Conservation (phyloP, 2,329 filamentous ascomycete genomes). For the Tolypocladium sp. region DNA sequence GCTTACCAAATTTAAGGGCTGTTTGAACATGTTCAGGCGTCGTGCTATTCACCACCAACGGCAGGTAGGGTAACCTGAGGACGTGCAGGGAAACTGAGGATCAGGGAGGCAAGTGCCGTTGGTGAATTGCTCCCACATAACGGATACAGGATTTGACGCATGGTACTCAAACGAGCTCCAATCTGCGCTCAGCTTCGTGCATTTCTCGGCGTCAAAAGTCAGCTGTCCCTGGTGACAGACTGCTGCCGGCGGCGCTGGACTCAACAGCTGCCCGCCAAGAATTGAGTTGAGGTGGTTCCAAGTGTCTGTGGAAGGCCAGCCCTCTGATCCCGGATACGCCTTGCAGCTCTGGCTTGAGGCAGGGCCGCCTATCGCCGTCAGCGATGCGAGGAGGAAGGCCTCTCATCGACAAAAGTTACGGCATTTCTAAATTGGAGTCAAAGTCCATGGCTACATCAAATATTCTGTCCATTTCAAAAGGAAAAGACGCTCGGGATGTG, state of each 20-base stretch:
- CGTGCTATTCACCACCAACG: slow-evolving; percentile 26
- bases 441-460: not conserved
- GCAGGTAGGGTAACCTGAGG: slow-evolving; percentile 25
- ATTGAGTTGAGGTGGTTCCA: slow-evolving; percentile 39
- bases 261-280: slow-evolving; percentile 31
- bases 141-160: slow-evolving; percentile 17
- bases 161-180: slow-evolving; percentile 21
- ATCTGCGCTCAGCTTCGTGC: slow-evolving; percentile 11
- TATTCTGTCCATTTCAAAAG: not conserved
- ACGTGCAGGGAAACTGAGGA: slow-evolving; percentile 21
- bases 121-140: slow-evolving; percentile 31
- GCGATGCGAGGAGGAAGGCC: not conserved
- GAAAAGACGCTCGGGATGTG: not conserved
- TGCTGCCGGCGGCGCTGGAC: slow-evolving; percentile 25
- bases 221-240: slow-evolving; percentile 19
- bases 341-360: slow-evolving; percentile 26
- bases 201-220: slow-evolving; percentile 16
- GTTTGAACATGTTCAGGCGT: slow-evolving; percentile 20
- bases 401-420: not conserved
- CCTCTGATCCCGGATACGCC: slow-evolving; percentile 31
- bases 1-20: slow-evolving; percentile 32
- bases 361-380: not conserved
- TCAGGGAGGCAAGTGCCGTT: slow-evolving; percentile 43
- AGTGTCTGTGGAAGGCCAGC: slow-evolving; percentile 36
- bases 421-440: not conserved